Base-by-base conservation (phyloP, 2,329 filamentous ascomycete species). In the Colletotrichum sp. region DNA sequence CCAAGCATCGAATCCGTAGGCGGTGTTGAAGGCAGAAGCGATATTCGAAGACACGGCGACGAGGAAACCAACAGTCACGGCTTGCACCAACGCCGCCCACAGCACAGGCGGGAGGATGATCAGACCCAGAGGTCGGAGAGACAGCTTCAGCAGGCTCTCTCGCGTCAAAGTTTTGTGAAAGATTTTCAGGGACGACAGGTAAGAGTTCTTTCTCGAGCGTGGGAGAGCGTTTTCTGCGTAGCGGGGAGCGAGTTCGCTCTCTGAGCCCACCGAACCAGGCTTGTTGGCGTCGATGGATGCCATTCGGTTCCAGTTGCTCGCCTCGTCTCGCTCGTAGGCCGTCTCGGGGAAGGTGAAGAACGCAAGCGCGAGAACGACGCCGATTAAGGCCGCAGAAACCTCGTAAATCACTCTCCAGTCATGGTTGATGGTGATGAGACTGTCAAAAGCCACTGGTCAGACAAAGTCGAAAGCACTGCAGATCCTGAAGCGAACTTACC, bases 301-400 rank as follows among this genome's bases (percentile, higher is more conserved):
- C 32, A 74, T 62, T 18, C 67, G 34, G 18, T 66, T 75, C 63
- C 57, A 64, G 57, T 24, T 30, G 64, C 57, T 73, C 26, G 64
- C 26, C 9, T 65, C 70, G 15, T 75, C 79, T 74, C 88, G 84
- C 59, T 79, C 81, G 79, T 86, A 92, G 10, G 86, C 86, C 0
- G 90, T 98, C 80, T 92, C 90, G 0, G 90, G 90, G 68, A 92
- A 89, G 8, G 88, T 88, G 72, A 92, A 87, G 78, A 89, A 82
- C 9, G 88, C 85, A 4, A 91, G 77, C 1, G 91, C 68, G 2
- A 89, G 86, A 28, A 88, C 82, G 10, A 84, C 77, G 15, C 88
- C 89, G 62, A 92, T 84, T 15, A 92, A 80, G n/a, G 85, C 89
- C 5, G 86, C 81, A 7, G 87, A 86, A 12, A 90, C 85, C 78